A percentile compares a stretch with the other conserved stretches of the same genome.
phyloP scores from a whole-genome alignment of 768 basidiomycete species.

The Mycena kentingensis region DNA sequence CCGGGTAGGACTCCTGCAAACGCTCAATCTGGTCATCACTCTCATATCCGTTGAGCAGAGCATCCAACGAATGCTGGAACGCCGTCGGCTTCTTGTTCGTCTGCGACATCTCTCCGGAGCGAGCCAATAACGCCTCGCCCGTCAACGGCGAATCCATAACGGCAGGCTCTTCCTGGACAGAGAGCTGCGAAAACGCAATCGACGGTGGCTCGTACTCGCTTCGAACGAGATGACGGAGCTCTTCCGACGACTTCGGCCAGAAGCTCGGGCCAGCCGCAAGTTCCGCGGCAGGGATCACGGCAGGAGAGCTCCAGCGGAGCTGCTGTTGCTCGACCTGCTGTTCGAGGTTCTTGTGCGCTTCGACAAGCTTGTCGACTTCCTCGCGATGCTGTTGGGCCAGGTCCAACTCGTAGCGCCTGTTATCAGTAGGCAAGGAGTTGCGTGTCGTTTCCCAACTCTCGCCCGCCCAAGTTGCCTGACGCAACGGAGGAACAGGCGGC shows the following conservation, averaged over 20 bases:
- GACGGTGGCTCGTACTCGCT: slow-evolving; percentile 12
- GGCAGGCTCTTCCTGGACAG: slow-evolving; percentile 16
- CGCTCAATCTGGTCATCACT: slow-evolving; percentile 15
- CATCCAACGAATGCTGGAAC: slow-evolving; percentile 32
- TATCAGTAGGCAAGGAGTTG: not conserved
- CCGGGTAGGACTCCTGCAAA: not conserved
- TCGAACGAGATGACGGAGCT: slow-evolving; percentile 36
- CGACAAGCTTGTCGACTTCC: slow-evolving; percentile 10
- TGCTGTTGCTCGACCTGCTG: slow-evolving; percentile 13
- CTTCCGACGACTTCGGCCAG: slow-evolving; percentile 40
- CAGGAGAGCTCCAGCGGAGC: slow-evolving; percentile 8
- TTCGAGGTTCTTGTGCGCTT: slow-evolving; percentile 12
- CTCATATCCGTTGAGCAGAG: slow-evolving; percentile 34
- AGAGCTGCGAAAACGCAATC: slow-evolving; percentile 13
- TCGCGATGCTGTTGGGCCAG: slow-evolving; percentile 13
- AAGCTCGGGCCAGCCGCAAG: slow-evolving; percentile 23
- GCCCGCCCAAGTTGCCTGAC: slow-evolving; percentile 8
- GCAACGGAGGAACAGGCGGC: not conserved
- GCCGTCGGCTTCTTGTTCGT: slow-evolving; percentile 9
- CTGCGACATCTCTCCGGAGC: slow-evolving; percentile 20
- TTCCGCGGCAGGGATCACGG: not conserved
- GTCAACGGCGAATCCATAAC: slow-evolving; percentile 32
- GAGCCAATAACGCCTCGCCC: slow-evolving; percentile 33
- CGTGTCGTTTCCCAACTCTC: not conserved
- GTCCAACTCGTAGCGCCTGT: slow-evolving; percentile 3